Evolutionary conservation across 257 asterid species (phyloP).

Genomic region (Ilex aquifolium): DNA sequence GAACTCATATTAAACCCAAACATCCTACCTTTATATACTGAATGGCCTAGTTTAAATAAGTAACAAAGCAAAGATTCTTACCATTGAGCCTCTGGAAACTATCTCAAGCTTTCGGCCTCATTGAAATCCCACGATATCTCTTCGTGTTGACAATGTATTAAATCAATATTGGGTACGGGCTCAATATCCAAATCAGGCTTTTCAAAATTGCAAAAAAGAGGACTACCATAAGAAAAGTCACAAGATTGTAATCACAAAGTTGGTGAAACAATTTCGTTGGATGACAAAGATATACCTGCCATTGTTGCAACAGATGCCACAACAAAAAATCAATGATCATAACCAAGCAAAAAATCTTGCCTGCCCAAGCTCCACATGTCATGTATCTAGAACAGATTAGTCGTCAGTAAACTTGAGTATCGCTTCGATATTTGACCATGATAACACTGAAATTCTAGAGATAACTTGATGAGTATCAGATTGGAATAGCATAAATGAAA

Average conservation of each 20-base stretch:
- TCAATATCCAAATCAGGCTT: slow-evolving; percentile 82
- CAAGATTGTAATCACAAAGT: neutral
- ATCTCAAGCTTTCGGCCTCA: slow-evolving; percentile 14
- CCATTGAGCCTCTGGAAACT: neutral
- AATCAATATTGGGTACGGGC: slow-evolving; percentile 53
- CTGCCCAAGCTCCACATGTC: slow-evolving; percentile 94
- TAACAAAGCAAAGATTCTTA: too few relatives aligned
- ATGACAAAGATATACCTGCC: slow-evolving; percentile 47
- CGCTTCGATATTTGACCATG: too few relatives aligned
- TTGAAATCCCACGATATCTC: slow-evolving; percentile 23
- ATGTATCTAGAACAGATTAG: slow-evolving; percentile 50
- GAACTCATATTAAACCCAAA: too few relatives aligned
- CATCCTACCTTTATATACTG: too few relatives aligned
- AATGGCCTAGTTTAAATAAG: too few relatives aligned
- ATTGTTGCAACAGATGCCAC: slow-evolving; percentile 67
- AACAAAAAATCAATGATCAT: slow-evolving; percentile 73
- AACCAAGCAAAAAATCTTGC: slow-evolving; percentile 84
- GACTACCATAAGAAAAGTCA: neutral
- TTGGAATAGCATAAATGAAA: too few relatives aligned
- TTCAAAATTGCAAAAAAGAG: slow-evolving; percentile 7
- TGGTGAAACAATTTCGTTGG: neutral
- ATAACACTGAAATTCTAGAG: neutral
- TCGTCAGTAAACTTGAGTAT: too few relatives aligned
- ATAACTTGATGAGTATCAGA: neutral
- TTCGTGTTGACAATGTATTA: slow-evolving; percentile 23